Conservation (phyloP, 371 early-diverging fungal genomes). For the Parasitella parasitica region DNA sequence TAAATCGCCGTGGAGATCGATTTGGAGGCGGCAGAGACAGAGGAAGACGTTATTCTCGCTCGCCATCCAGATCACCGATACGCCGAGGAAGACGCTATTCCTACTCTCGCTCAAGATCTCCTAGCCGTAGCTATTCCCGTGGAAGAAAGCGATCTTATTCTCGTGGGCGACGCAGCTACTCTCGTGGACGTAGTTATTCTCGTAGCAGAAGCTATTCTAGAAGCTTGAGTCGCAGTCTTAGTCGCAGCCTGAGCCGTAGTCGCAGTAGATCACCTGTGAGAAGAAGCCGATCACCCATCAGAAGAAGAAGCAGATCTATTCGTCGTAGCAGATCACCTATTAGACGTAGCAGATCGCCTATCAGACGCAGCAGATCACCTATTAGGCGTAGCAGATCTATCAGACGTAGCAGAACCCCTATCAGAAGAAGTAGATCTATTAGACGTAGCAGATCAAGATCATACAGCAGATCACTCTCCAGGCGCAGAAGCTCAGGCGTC, state of each 20-base stretch:
- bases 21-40: constrained; percentile 15
- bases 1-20: constrained; percentile 12
- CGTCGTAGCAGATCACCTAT: constrained; percentile 8
- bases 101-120: constrained; percentile 39
- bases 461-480: constrained; percentile 19
- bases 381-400: constrained; percentile 11
- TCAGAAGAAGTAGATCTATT: constrained; percentile 9
- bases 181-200: constrained; percentile 32
- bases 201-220: constrained; percentile 38
- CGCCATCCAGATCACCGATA: constrained; percentile 24
- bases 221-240: constrained; percentile 29
- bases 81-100: constrained; percentile 34
- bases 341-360: constrained; percentile 11
- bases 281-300: constrained; percentile 15
- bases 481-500: constrained; percentile 14
- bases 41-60: constrained; percentile 30
- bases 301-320: constrained; percentile 7
- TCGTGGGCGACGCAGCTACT: constrained; percentile 32
- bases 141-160: constrained; percentile 27
- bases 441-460: constrained; percentile 15
- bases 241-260: constrained; percentile 24
- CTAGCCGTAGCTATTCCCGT: constrained; percentile 35
- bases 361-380: constrained; percentile 19
- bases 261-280: constrained; percentile 4
- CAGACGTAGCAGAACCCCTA: constrained; percentile 12